Conservation (phyloP, 2,329 filamentous ascomycete genomes). For the Claviceps sp. region DNA sequence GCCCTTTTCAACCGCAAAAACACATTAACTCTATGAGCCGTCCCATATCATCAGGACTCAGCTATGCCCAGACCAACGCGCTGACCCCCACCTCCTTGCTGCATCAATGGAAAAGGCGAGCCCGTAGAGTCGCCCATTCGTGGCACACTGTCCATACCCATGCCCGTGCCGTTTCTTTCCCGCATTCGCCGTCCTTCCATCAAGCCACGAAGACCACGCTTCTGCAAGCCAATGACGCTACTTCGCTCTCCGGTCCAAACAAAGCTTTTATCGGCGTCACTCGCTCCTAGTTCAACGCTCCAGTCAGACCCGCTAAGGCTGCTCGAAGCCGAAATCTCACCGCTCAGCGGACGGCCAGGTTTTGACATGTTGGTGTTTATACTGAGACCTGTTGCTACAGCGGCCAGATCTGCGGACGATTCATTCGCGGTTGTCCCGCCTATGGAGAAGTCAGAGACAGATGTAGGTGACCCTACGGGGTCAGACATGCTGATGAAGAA, state of each 20-base stretch:
- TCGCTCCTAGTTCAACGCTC: constrained; percentile 40
- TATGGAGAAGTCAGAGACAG: constrained; percentile 22
- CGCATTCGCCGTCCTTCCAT: constrained; percentile 89
- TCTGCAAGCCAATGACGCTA: constrained; percentile 89
- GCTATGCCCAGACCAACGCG: constrained; percentile 42
- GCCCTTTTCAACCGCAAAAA: background rate
- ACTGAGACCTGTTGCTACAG: constrained; percentile 26
- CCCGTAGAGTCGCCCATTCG: constrained; percentile 12
- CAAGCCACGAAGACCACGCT: constrained; percentile 75
- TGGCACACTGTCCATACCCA: constrained; percentile 27
- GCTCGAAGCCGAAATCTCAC: constrained; percentile 35
- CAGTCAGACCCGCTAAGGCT: constrained; percentile 42
- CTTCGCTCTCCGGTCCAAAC: constrained; percentile 72
- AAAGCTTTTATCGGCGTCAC: constrained; percentile 29
- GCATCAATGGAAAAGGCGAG: constrained; percentile 7
- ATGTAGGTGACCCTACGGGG: constrained; percentile 21
- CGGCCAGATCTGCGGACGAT: constrained; percentile 18
- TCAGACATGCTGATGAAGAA: constrained; percentile 42
- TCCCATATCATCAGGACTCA: constrained; percentile 20
- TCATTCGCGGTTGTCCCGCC: constrained; percentile 17
- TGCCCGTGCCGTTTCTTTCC: constrained; percentile 48
- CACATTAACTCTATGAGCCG: background rate
- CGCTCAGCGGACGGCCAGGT: constrained; percentile 27
- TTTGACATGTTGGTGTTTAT: constrained; percentile 34
- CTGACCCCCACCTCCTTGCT: constrained; percentile 15